These are phyloP conservation scores for Dicorynia guianensis DNA, from an alignment of 306 rosid species.

Conservation along the genomic window DNA sequence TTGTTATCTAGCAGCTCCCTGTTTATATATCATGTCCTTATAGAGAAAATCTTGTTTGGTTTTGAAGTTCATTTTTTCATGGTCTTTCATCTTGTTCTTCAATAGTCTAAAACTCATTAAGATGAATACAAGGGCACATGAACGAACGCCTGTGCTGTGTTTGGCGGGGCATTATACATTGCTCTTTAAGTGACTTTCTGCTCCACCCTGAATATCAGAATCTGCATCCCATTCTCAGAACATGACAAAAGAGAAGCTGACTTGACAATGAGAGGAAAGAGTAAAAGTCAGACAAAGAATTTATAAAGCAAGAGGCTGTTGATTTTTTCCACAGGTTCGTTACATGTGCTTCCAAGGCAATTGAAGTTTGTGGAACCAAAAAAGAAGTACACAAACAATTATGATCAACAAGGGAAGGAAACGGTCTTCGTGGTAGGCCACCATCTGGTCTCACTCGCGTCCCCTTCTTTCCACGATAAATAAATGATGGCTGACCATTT, in stretches of 20 bases:
- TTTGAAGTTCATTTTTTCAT: too few relatives aligned
- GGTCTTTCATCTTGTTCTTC: too few relatives aligned
- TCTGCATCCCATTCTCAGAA: background rate
- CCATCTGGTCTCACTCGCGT: slow-evolving; percentile 31
- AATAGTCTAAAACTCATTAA: too few relatives aligned
- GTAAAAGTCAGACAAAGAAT: slow-evolving; percentile 49
- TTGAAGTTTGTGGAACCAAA: slow-evolving; percentile 32
- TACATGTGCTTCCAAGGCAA: slow-evolving; percentile 30
- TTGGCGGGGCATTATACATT: background rate
- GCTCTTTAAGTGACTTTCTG: background rate
- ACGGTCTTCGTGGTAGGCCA: slow-evolving; percentile 58
- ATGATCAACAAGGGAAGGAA: slow-evolving; percentile 42
- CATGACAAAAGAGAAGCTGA: slow-evolving; percentile 27
- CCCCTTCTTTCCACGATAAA: background rate
- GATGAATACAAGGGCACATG: background rate
- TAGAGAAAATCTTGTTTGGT: too few relatives aligned
- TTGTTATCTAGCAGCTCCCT: too few relatives aligned
- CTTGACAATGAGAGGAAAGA: slow-evolving; percentile 30
- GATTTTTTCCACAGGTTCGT: slow-evolving; percentile 41
- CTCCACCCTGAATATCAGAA: background rate
- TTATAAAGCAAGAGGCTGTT: slow-evolving; percentile 31
- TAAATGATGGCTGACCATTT: slow-evolving; percentile 15
- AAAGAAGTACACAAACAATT: slow-evolving; percentile 36
- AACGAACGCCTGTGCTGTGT: background rate
- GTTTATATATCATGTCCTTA: too few relatives aligned